A percentile compares a stretch with the other conserved stretches of the same genome.
These are phyloP conservation scores for Flaveria robusta DNA, from an alignment of 129 eudicot genomes.

Conservation along the genomic window DNA sequence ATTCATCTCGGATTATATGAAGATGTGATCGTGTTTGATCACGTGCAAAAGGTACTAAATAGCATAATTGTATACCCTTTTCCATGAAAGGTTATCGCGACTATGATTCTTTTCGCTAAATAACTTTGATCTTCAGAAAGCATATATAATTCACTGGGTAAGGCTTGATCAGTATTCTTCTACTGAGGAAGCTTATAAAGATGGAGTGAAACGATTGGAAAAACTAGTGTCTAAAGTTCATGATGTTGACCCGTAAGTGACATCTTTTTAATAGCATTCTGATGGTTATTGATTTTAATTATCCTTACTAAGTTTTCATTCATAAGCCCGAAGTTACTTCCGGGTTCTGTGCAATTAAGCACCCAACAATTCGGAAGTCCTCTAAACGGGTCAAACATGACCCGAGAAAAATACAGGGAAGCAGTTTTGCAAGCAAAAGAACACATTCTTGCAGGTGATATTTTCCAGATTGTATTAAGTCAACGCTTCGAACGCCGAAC, in stretches of 20 bases:
- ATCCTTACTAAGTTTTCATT: conserved; percentile 23
- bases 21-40: conserved; percentile 90
- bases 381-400: conserved; percentile 52
- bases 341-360: conserved; percentile 59
- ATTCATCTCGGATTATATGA: conserved; percentile 85
- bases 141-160: conserved; percentile 87
- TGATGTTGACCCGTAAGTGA: conserved; percentile 68
- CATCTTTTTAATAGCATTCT: not conserved
- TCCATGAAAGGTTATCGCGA: not conserved
- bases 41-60: conserved; percentile 82
- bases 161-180: conserved; percentile 66
- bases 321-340: conserved; percentile 70
- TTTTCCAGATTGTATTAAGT: conserved; percentile 86
- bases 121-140: conserved; percentile 56
- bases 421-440: conserved; percentile 83
- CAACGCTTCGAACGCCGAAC: conserved; percentile 93
- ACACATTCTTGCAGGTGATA: conserved; percentile 87
- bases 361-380: conserved; percentile 48
- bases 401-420: conserved; percentile 63
- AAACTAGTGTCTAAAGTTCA: conserved; percentile 62
- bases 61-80: not conserved
- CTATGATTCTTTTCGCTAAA: conserved; percentile 1
- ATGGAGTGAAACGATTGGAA: conserved; percentile 72
- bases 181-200: conserved; percentile 63
- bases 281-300: not conserved